Base-by-base conservation (phyloP, 2,329 filamentous ascomycete genomes). In the Fusarium oxysporum region DNA sequence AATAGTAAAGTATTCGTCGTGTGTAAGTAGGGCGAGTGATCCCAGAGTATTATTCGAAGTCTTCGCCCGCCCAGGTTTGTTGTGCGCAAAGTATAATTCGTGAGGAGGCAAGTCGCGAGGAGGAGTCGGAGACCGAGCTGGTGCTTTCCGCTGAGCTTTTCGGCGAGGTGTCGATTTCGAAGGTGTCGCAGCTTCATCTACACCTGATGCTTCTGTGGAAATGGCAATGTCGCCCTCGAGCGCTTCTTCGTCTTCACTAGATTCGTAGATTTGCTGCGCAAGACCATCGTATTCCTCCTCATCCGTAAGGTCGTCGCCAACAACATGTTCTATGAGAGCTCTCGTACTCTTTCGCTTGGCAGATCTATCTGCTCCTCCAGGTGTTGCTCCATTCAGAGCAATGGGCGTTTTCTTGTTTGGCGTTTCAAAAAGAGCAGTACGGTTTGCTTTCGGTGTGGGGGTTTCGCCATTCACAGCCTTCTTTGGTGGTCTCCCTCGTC, bases 21-120 rank as follows among this genome's bases (percentile, higher is more conserved):
- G 95, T 3, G 93, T 95, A 63, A 98, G 90, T 16, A 97, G 85
- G 8, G 90, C 86, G 38, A 97, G 85, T 8, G 92, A 91, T 1
- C 92, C 88, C 9, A 98, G 86, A 0, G 91, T 97, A 73, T 96
- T 96, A 79, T 93, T 92, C 3, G 95, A 98, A 0, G 96, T 97
- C 82, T 95, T 95, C 48, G 90, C 86, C 8, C 91, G 88, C 5
- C 94, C 95, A 1, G 93, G 91, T 53, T 94, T 92, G 80, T 97
- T 98, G 78, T 98, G 94, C 78, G 92, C 93, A 81, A 99, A 98
- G 84, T 97, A 99, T 74, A 93, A 89, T 81, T 98, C 96, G 78
- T 98, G 94, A 0, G 95, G 87, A 9, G 95, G 93, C 5, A 98
- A 87, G 76, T 97, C 90, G 58, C 90, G 88, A 23, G 96, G 94